Conservation (phyloP, 2,329 filamentous ascomycete species). For the Aureobasidium uvarum region DNA sequence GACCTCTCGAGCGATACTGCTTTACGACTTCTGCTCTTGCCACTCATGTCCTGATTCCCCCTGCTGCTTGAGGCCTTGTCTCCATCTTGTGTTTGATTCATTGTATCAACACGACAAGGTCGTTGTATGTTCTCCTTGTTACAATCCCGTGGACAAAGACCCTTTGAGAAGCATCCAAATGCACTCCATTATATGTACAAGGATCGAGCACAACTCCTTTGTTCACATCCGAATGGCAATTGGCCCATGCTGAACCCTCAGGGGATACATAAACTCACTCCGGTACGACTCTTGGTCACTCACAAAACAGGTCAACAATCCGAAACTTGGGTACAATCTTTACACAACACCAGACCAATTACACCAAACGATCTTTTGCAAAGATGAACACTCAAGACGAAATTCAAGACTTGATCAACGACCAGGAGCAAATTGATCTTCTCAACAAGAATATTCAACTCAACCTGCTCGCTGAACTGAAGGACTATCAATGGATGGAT, state of each 20-base stretch:
- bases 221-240: neutral
- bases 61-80: neutral
- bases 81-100: neutral
- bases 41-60: neutral
- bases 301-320: neutral
- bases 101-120: too few relatives aligned
- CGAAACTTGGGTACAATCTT: neutral
- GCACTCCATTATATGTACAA: neutral
- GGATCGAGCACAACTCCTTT: neutral
- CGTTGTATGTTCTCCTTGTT: neutral
- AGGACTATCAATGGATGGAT: neutral
- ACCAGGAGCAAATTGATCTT: neutral
- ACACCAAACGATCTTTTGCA: neutral
- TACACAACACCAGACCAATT: neutral
- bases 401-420: neutral
- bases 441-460: neutral
- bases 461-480: neutral
- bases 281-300: too few relatives aligned
- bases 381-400: neutral
- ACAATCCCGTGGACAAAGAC: neutral
- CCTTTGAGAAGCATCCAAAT: neutral
- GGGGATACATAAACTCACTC: neutral
- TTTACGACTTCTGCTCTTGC: neutral
- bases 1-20: neutral
- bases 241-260: neutral